Conservation (phyloP, 2,329 filamentous ascomycete genomes). For the Emmonsiellopsis sp. region DNA sequence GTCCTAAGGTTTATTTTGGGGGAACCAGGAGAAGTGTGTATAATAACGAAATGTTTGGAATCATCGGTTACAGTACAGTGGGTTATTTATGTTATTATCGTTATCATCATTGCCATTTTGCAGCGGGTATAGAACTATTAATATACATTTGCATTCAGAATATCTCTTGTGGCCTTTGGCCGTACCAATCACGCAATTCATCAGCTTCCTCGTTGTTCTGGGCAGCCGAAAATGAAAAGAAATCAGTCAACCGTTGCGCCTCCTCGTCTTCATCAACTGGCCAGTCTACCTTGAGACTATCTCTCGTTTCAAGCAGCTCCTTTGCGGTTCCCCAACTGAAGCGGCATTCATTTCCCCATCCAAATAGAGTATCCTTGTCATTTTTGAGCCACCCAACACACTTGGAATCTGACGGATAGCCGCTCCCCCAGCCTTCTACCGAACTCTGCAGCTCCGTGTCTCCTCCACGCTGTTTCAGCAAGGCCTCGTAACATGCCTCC, state of each 20-base stretch:
- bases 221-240: slow-evolving; percentile 46
- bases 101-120: slow-evolving; percentile 19
- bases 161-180: slow-evolving; percentile 57
- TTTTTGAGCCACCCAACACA: slow-evolving; percentile 72
- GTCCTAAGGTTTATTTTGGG: background rate
- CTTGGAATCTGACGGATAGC: slow-evolving; percentile 80
- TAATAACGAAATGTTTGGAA: background rate
- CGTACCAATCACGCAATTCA: slow-evolving; percentile 77
- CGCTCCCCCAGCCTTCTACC: slow-evolving; percentile 68
- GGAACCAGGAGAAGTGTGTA: background rate
- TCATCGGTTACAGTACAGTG: background rate
- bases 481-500: slow-evolving; percentile 62
- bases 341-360: slow-evolving; percentile 85
- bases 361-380: slow-evolving; percentile 89
- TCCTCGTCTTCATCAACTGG: slow-evolving; percentile 63
- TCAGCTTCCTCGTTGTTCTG: slow-evolving; percentile 46
- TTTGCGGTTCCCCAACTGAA: slow-evolving; percentile 96
- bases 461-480: slow-evolving; percentile 30
- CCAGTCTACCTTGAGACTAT: slow-evolving; percentile 70
- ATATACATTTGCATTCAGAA: slow-evolving; percentile 45
- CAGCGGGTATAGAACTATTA: background rate
- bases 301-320: slow-evolving; percentile 78
- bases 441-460: slow-evolving; percentile 21
- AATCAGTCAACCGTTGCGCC: slow-evolving; percentile 61
- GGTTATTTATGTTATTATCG: background rate